Percentiles rank a stretch among this genome's conserved stretches.
Evolutionary conservation across 208 protist genomes (phyloP).

Genomic region (Trypanosoma lewisi): DNA sequence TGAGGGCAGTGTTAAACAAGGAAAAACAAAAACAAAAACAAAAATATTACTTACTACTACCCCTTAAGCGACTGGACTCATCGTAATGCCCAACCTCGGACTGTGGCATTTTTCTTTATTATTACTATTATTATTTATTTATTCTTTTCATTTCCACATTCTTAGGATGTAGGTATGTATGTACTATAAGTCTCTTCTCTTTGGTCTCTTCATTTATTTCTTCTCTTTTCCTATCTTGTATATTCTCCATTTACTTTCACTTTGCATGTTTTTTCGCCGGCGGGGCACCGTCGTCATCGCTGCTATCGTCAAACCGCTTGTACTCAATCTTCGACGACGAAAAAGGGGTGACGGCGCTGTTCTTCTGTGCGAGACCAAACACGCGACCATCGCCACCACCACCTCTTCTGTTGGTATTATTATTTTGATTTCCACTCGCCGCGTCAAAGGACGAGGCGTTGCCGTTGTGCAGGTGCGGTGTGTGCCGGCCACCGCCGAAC

Average conservation of each 20-base stretch:
- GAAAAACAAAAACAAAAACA: neutral
- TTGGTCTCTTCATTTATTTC: slow-evolving; percentile 11
- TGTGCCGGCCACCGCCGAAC: slow-evolving; percentile 25
- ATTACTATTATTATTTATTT: neutral
- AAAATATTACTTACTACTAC: neutral
- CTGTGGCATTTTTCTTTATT: neutral
- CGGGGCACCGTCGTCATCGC: slow-evolving; percentile 42
- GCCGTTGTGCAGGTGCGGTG: slow-evolving; percentile 52
- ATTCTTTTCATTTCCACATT: neutral
- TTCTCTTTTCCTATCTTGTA: slow-evolving; percentile 6
- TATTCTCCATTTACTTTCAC: neutral
- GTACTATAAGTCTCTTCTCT: slow-evolving; percentile 2
- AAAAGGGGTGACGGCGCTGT: slow-evolving; percentile 30
- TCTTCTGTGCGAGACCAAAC: slow-evolving; percentile 45
- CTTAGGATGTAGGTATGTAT: neutral
- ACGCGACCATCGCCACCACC: neutral
- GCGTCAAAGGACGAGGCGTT: slow-evolving; percentile 27
- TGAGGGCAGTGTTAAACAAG: neutral
- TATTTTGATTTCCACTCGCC: neutral
- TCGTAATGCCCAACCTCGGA: neutral
- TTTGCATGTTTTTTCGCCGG: slow-evolving; percentile 22
- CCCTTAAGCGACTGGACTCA: neutral
- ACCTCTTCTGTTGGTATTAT: slow-evolving; percentile 17
- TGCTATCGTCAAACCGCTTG: slow-evolving; percentile 67
- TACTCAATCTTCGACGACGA: slow-evolving; percentile 35